Evolutionary conservation across 352 stramenopile species (phyloP).

Genomic region (Elongisporangium anandrum): DNA sequence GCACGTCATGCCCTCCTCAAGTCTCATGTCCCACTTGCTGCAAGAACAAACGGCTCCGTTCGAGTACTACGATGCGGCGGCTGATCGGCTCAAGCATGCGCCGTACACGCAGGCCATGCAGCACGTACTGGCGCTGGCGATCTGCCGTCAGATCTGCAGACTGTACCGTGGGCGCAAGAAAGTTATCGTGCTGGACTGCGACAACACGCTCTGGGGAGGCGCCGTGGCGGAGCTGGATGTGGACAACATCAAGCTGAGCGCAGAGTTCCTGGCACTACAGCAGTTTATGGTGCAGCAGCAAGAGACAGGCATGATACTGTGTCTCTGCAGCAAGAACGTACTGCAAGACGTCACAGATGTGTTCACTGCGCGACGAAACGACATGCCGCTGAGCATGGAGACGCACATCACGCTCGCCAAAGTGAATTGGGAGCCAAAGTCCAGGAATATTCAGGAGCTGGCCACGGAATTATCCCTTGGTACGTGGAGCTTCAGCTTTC

Average conservation of each 20-base stretch:
- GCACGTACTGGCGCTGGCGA: conserved; percentile 34
- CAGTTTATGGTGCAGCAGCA: conserved; percentile 50
- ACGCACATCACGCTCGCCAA: conserved; percentile 44
- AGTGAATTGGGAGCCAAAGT: conserved; percentile 63
- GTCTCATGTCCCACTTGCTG: conserved; percentile 21
- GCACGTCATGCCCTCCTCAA: conserved; percentile 16
- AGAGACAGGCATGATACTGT: conserved; percentile 43
- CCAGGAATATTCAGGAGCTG: conserved; percentile 47
- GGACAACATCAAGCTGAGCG: conserved; percentile 26
- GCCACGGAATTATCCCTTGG: conserved; percentile 48
- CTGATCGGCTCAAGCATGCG: conserved; percentile 54
- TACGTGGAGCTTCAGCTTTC: conserved; percentile 4
- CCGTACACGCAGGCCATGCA: conserved; percentile 67
- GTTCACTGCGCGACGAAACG: conserved; percentile 31
- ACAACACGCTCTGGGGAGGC: conserved; percentile 73
- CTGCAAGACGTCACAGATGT: conserved; percentile 38
- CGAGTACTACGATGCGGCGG: conserved; percentile 39
- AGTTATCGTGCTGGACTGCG: conserved; percentile 74
- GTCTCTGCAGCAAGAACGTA: conserved; percentile 72
- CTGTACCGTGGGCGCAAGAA: conserved; percentile 46
- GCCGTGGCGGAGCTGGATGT: conserved; percentile 54
- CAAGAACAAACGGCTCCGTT: not conserved
- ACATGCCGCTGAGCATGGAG: conserved; percentile 48
- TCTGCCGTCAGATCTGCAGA: conserved; percentile 48
- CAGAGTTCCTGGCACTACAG: conserved; percentile 47